These are phyloP conservation scores for Puccinia hordei DNA, from an alignment of 1,284 basidiomycete species.

Conservation along the genomic window DNA sequence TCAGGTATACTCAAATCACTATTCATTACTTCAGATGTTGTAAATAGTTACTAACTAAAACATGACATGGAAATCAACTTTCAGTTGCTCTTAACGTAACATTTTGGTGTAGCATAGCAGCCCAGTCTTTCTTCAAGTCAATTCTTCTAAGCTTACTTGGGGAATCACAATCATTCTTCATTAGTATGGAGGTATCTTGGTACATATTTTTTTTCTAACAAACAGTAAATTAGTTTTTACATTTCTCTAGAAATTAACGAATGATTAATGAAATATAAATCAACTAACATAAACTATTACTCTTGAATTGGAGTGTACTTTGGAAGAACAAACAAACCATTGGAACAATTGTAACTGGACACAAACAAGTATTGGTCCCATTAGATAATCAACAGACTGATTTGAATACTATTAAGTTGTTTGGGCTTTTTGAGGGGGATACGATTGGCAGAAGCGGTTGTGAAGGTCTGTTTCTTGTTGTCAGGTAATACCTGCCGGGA, in stretches of 20 bases:
- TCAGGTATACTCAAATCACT: too few relatives aligned
- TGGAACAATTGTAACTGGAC: not conserved
- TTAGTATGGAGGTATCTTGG: too few relatives aligned
- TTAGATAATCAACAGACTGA: not conserved
- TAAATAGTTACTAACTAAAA: too few relatives aligned
- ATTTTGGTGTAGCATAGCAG: too few relatives aligned
- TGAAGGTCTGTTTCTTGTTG: not conserved
- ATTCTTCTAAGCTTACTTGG: not conserved
- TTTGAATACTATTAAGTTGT: not conserved
- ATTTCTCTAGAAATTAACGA: not conserved
- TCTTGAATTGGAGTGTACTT: not conserved
- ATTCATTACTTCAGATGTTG: too few relatives aligned
- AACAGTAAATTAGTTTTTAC: not conserved
- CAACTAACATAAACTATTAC: not conserved
- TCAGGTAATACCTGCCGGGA: not conserved
- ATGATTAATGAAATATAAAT: not conserved
- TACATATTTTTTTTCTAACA: too few relatives aligned
- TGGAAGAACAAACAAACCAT: not conserved
- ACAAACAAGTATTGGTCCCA: not conserved
- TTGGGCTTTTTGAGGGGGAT: not conserved
- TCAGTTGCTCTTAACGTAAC: too few relatives aligned
- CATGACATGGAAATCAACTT: too few relatives aligned
- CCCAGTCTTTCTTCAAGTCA: too few relatives aligned
- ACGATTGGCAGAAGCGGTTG: not conserved
- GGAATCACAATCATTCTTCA: too few relatives aligned